Evolutionary conservation across 352 stramenopile species (phyloP).

Genomic region (Globisporangium parvum): DNA sequence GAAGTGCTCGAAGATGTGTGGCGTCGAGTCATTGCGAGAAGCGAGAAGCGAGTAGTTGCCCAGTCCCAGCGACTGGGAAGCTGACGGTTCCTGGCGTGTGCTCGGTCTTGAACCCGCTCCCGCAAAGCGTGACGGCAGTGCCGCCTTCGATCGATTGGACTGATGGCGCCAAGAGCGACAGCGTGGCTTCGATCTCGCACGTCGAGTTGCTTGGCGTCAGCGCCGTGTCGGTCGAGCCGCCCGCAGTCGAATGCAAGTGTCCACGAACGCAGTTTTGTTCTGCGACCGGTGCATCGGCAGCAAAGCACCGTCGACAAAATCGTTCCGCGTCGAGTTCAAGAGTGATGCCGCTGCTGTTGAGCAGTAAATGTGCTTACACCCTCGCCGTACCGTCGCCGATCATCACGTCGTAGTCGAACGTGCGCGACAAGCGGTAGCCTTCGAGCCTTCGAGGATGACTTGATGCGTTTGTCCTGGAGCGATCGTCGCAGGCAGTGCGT

Average conservation of each 20-base stretch:
- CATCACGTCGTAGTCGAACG: neutral
- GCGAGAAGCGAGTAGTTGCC: neutral
- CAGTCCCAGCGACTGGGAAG: neutral
- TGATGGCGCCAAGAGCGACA: neutral
- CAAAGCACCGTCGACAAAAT: neutral
- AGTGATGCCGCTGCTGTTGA: neutral
- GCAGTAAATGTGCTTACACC: neutral
- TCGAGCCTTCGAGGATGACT: neutral
- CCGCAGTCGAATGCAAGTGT: neutral
- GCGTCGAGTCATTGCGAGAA: neutral
- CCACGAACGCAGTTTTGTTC: neutral
- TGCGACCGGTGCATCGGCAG: neutral
- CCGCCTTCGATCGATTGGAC: conserved; percentile 4
- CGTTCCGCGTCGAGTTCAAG: neutral
- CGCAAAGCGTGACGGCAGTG: conserved; percentile 6
- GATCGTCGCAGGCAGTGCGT: neutral
- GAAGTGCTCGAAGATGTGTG: conserved; percentile 10
- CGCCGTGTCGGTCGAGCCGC: no score
- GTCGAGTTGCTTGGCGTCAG: no score
- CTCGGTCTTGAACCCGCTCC: conserved; percentile 1
- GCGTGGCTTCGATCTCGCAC: neutral
- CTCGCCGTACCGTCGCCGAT: neutral
- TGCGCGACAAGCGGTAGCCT: neutral
- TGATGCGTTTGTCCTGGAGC: neutral
- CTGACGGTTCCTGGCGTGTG: neutral